A percentile compares a stretch with the other conserved stretches of the same genome.
Conservation (phyloP, 176 grass and related monocot species). For the Calamus simplicifolius region DNA sequence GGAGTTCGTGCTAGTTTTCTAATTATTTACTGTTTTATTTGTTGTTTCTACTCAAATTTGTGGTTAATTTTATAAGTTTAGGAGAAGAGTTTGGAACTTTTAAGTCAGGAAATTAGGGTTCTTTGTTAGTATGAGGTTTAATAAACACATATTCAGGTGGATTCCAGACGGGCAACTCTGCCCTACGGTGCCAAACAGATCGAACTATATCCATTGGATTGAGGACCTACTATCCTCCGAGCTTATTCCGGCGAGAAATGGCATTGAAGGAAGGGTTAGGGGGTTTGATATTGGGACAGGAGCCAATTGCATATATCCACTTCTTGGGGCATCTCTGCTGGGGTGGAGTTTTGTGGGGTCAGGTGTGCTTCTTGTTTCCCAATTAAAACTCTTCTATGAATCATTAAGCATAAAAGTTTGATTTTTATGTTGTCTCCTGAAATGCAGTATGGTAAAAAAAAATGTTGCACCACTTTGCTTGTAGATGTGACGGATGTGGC, state of each 20-base stretch:
- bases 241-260: constrained; percentile 47
- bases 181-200: constrained; percentile 87
- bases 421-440: neutral
- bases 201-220: constrained; percentile 95
- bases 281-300: constrained; percentile 89
- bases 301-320: constrained; percentile 94
- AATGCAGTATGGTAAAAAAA: constrained; percentile 6
- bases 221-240: constrained; percentile 69
- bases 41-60: too few species aligned
- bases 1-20: too few species aligned
- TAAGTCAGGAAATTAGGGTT: too few species aligned
- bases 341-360: constrained; percentile 87
- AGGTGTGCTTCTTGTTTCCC: constrained; percentile 27
- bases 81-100: too few species aligned
- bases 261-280: constrained; percentile 37
- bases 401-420: neutral
- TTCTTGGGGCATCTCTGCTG: constrained; percentile 75
- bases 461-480: constrained; percentile 10
- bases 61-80: too few species aligned
- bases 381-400: too few species aligned
- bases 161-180: constrained; percentile 83
- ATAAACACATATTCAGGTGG: constrained; percentile 45
- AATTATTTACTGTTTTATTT: too few species aligned
- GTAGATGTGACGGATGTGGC: constrained; percentile 80
- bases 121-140: too few species aligned